These are phyloP conservation scores for Parascedosporium putredinis DNA, from an alignment of 2,329 filamentous ascomycete genomes.

Conservation along the genomic window DNA sequence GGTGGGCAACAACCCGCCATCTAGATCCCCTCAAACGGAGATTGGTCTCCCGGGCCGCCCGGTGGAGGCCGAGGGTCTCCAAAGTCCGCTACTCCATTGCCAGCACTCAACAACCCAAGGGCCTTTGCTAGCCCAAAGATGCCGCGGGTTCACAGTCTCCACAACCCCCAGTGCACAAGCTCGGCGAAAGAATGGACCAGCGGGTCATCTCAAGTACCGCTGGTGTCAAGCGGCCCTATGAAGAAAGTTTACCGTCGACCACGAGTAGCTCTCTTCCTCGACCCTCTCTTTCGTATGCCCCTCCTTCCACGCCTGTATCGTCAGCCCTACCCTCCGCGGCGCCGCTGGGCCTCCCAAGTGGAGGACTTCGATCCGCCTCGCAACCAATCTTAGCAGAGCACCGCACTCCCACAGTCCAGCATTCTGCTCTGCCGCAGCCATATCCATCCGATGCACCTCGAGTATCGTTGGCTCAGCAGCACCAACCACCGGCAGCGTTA, in stretches of 20 bases:
- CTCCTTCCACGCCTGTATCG: background rate
- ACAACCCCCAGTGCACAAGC: background rate
- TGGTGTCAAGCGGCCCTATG: background rate
- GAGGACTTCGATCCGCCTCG: background rate
- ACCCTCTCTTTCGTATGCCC: background rate
- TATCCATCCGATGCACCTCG: background rate
- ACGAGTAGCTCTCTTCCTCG: background rate
- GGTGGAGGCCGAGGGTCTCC: background rate
- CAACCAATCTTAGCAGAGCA: background rate
- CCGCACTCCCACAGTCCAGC: background rate
- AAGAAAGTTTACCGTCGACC: background rate
- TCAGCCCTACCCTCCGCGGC: background rate
- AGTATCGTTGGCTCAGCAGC: background rate
- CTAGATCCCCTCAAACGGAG: background rate
- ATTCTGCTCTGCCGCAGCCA: background rate
- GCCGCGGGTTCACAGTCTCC: background rate
- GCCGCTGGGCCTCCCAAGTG: background rate
- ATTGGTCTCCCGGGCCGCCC: background rate
- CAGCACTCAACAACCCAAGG: slow-evolving; percentile 2
- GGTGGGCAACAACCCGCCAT: background rate
- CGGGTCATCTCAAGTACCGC: background rate
- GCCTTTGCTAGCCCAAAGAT: background rate
- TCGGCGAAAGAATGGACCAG: background rate
- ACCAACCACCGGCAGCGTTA: too few relatives aligned
- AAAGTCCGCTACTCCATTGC: background rate